Base-by-base conservation (phyloP, 169 alveolate genomes). In the Gregarina niphandrodes region DNA sequence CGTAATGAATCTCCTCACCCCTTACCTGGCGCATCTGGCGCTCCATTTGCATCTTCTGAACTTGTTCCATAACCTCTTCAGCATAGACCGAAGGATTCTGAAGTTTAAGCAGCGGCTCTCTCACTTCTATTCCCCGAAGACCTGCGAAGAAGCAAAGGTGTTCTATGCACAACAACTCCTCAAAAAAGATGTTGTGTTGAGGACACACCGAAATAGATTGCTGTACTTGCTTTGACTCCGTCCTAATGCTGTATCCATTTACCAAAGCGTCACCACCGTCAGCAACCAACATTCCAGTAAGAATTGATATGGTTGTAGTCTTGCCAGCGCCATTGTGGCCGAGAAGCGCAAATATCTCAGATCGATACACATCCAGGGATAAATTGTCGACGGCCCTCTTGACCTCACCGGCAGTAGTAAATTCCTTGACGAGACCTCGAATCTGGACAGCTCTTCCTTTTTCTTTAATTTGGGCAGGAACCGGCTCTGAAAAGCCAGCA, bases 281-380 rank as follows among this genome's bases (percentile, higher is more conserved):
- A 3, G 77, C 75, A 12, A 39, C 16, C 12, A 57, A 11, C 40
- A 58, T 76, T 29, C 80, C 82, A 12, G 85, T 67, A 22, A 80
- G 45, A 35, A 70, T 64, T 49, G 75, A 67, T 32, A 80, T 71
- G 13, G 77, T 57, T 2, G 87, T 74, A 4, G 84, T 72, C 45
- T 80, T 80, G 17, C 92, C 92, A 1, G 92, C 92, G 21, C 92
- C 92, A 42, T 80, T 80, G 7, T 71, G 73, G 3, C 92, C 92
- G 19, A 80, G 53, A 9, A 76, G 59, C 5, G 82, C 80, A 48
- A 76, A 75, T 30, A 77, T 66, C 53, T 77, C 87, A 4, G 80
- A 80, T 9, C 42, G 42, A 22, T 16, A 13, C 34, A 50, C 42
- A 11, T 23, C 5, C 32, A 50, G 37, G 3, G 47, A 32, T 4